Conservation (phyloP, 805 yeast species). For the Cyberlindnera nakhonratchasimensis region DNA sequence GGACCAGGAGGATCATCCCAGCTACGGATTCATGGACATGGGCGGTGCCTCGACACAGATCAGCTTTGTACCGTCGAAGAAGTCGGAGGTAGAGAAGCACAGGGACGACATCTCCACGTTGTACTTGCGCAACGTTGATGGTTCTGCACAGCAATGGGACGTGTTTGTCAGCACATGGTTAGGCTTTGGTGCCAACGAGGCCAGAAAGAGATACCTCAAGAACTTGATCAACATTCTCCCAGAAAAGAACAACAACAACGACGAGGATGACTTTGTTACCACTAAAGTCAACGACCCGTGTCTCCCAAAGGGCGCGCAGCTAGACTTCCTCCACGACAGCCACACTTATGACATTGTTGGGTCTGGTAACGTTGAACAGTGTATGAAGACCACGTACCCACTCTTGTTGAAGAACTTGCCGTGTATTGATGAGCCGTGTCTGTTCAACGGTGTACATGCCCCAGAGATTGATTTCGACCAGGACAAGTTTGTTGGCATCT, state of each 20-base stretch:
- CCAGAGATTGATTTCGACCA: slow-evolving; percentile 77
- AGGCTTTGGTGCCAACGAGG: slow-evolving; percentile 97
- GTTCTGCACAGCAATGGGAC: slow-evolving; percentile 70
- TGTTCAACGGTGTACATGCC: slow-evolving; percentile 93
- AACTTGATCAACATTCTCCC: slow-evolving; percentile 51
- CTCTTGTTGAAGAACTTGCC: slow-evolving; percentile 74
- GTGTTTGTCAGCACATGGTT: slow-evolving; percentile 96
- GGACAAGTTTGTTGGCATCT: slow-evolving; percentile 87
- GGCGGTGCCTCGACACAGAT: slow-evolving; percentile 98
- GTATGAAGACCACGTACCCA: slow-evolving; percentile 71
- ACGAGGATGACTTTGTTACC: slow-evolving; percentile 42
- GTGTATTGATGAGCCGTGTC: slow-evolving; percentile 83
- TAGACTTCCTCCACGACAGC: slow-evolving; percentile 46
- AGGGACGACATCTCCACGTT: slow-evolving; percentile 70
- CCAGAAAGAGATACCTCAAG: slow-evolving; percentile 66
- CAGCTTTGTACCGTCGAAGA: slow-evolving; percentile 79
- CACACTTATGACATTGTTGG: slow-evolving; percentile 57
- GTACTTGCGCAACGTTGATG: slow-evolving; percentile 63
- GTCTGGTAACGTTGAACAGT: slow-evolving; percentile 72
- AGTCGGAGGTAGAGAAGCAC: slow-evolving; percentile 59
- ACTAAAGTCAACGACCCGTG: slow-evolving; percentile 67
- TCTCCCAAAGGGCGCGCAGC: slow-evolving; percentile 59
- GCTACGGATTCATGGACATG: slow-evolving; percentile 97
- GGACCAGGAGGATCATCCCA: slow-evolving; percentile 38
- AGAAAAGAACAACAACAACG: slow-evolving; percentile 43